Percentiles rank a stretch among this genome's conserved stretches.
Conservation (phyloP, 495 filamentous ascomycete species). For the Lasiosphaeria miniovina region DNA sequence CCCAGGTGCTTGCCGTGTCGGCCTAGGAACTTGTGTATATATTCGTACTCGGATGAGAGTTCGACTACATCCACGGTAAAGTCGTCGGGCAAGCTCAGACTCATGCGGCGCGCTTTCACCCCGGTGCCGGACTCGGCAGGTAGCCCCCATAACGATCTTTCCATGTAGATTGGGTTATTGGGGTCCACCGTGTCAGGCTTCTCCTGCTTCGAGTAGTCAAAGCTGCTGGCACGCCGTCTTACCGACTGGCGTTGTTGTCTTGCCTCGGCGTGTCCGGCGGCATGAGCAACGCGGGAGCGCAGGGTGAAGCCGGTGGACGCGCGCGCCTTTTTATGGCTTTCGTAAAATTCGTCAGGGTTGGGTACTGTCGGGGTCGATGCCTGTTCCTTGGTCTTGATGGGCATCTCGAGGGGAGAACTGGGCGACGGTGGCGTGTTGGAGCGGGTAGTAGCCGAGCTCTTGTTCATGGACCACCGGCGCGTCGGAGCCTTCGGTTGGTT, state of each 20-base stretch:
- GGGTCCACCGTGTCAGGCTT: slow-evolving; percentile 10
- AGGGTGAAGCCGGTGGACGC: slow-evolving; percentile 48
- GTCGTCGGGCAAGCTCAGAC: slow-evolving; percentile 60
- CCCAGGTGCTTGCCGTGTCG: slow-evolving; percentile 63
- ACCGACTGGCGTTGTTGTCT: slow-evolving; percentile 13
- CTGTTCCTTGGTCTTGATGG: slow-evolving; percentile 26
- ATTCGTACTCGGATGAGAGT: slow-evolving; percentile 57
- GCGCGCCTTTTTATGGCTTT: slow-evolving; percentile 39
- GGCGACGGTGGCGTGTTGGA: slow-evolving; percentile 55
- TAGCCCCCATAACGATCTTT: slow-evolving; percentile 47
- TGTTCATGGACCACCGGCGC: slow-evolving; percentile 47
- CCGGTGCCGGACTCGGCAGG: slow-evolving; percentile 59
- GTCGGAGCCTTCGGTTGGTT: slow-evolving; percentile 25
- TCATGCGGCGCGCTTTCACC: slow-evolving; percentile 63
- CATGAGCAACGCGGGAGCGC: slow-evolving; percentile 36
- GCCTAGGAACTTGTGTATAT: slow-evolving; percentile 55
- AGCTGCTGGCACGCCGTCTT: slow-evolving; percentile 36
- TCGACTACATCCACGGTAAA: slow-evolving; percentile 62
- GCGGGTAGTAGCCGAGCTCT: slow-evolving; percentile 45
- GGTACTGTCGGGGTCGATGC: slow-evolving; percentile 37
- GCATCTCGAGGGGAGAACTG: slow-evolving; percentile 39
- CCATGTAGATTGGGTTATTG: slow-evolving; percentile 23
- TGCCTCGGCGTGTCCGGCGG: slow-evolving; percentile 13
- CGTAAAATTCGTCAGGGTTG: slow-evolving; percentile 36
- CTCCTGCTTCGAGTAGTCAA: slow-evolving; percentile 30